phyloP scores from a whole-genome alignment of 2,329 filamentous ascomycete species.

The Xylaria sp. region DNA sequence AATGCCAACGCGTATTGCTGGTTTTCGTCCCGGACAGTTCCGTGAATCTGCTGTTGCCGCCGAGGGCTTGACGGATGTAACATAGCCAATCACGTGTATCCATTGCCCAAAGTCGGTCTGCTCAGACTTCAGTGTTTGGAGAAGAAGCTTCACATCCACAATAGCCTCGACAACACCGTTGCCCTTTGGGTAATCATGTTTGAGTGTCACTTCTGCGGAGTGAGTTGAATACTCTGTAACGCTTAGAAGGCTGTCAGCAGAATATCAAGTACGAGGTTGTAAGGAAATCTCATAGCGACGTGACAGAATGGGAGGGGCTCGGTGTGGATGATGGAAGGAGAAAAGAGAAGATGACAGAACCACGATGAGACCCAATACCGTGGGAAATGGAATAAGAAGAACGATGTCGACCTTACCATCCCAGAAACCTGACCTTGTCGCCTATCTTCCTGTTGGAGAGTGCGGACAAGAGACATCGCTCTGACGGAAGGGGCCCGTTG shows the following conservation, averaged over 20 bases:
- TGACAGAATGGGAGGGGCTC: background rate
- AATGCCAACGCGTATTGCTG: slow-evolving; percentile 39
- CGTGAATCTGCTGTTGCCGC: background rate
- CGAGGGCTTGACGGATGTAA: slow-evolving; percentile 37
- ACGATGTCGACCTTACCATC: slow-evolving; percentile 60
- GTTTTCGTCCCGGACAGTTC: background rate
- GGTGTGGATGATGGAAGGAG: background rate
- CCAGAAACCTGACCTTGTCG: slow-evolving; percentile 86
- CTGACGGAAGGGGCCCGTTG: slow-evolving; percentile 57
- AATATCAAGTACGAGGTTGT: slow-evolving; percentile 1
- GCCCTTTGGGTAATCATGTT: slow-evolving; percentile 57
- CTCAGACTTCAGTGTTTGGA: slow-evolving; percentile 58
- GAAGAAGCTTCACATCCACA: slow-evolving; percentile 67
- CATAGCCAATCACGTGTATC: slow-evolving; percentile 84
- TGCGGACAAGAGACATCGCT: slow-evolving; percentile 59
- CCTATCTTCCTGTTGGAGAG: slow-evolving; percentile 48
- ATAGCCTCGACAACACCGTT: slow-evolving; percentile 44
- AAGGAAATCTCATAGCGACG: background rate
- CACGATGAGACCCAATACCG: no score
- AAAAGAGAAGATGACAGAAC: background rate
- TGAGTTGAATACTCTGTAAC: slow-evolving; percentile 47
- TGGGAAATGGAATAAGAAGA: background rate
- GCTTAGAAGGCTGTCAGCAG: slow-evolving; percentile 33
- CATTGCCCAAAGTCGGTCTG: slow-evolving; percentile 71
- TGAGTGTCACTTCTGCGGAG: slow-evolving; percentile 59